Percentiles rank a stretch among this genome's conserved stretches.
phyloP scores from a whole-genome alignment of 768 basidiomycete genomes.

The Tylopilus felleus region DNA sequence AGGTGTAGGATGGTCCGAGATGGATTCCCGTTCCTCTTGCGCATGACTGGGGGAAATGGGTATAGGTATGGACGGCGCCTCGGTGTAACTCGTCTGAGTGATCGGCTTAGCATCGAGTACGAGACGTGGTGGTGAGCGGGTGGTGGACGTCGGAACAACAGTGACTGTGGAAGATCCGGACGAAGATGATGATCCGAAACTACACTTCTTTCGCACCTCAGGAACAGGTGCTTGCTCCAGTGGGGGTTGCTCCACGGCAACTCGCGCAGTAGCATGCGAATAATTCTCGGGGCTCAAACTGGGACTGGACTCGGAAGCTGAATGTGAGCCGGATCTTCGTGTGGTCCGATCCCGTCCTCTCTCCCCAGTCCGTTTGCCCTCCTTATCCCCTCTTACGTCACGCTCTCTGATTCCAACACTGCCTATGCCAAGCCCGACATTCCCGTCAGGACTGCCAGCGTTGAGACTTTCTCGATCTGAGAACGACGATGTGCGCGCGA shows the following conservation, averaged over 20 bases:
- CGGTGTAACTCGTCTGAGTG: conserved; percentile 24
- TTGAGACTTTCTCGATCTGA: conserved; percentile 46
- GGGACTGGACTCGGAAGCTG: conserved; percentile 34
- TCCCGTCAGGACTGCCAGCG: conserved; percentile 39
- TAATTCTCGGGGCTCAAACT: conserved; percentile 33
- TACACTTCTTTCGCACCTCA: conserved; percentile 14
- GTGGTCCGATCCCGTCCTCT: conserved; percentile 29
- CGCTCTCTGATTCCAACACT: conserved; percentile 34
- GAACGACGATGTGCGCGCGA: conserved; percentile 52
- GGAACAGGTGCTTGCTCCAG: conserved; percentile 7
- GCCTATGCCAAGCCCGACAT: conserved; percentile 27
- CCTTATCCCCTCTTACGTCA: conserved; percentile 20
- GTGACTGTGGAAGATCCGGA: conserved; percentile 27
- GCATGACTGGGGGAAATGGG: conserved; percentile 20
- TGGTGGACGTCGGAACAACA: conserved; percentile 6
- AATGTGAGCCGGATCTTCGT: conserved; percentile 26
- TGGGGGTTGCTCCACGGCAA: conserved; percentile 6
- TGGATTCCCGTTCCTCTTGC: conserved; percentile 36
- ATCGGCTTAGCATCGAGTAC: conserved; percentile 29
- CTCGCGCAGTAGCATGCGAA: conserved; percentile 4
- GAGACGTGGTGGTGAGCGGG: conserved; percentile 26
- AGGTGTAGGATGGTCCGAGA: conserved; percentile 52
- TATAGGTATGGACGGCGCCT: conserved; percentile 18
- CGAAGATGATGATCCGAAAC: conserved; percentile 22
- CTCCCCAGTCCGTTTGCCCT: conserved; percentile 26